phyloP scores from a whole-genome alignment of 306 rosid species.

The Astragalus glycyphyllos region DNA sequence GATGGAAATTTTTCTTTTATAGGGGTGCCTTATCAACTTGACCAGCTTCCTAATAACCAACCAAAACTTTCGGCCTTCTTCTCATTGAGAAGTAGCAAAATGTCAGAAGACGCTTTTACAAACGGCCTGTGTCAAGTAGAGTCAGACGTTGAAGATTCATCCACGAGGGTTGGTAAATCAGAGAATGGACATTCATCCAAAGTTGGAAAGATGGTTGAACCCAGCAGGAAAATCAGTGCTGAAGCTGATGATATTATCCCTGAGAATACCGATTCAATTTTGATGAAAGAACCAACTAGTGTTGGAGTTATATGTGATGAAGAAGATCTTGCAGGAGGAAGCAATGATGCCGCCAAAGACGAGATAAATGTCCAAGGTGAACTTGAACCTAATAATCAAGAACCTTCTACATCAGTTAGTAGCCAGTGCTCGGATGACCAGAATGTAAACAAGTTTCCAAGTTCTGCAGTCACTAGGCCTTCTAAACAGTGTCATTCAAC shows the following conservation, averaged over 20 bases:
- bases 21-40: conserved; percentile 92
- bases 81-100: conserved; percentile 53
- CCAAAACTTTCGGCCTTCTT: conserved; percentile 79
- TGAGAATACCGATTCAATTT: conserved; percentile 45
- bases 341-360: conserved; percentile 46
- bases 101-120: conserved; percentile 44
- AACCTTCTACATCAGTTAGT: conserved; percentile 52
- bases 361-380: conserved; percentile 45
- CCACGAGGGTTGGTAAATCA: conserved; percentile 45
- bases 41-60: conserved; percentile 70
- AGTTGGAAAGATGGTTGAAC: conserved; percentile 46
- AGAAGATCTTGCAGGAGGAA: conserved; percentile 41
- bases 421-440: conserved; percentile 46
- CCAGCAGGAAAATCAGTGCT: conserved; percentile 35
- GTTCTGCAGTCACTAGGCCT: conserved; percentile 46
- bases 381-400: conserved; percentile 47
- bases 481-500: conserved; percentile 72
- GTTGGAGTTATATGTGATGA: conserved; percentile 50
- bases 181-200: conserved; percentile 46
- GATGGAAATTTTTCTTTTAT: conserved; percentile 35
- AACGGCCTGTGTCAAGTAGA: conserved; percentile 45
- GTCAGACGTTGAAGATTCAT: conserved; percentile 53
- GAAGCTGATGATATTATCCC: conserved; percentile 47
- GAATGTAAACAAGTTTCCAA: conserved; percentile 48
- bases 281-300: conserved; percentile 42